Base-by-base conservation (phyloP, 148 eudicot genomes). In the Cornus suecica region DNA sequence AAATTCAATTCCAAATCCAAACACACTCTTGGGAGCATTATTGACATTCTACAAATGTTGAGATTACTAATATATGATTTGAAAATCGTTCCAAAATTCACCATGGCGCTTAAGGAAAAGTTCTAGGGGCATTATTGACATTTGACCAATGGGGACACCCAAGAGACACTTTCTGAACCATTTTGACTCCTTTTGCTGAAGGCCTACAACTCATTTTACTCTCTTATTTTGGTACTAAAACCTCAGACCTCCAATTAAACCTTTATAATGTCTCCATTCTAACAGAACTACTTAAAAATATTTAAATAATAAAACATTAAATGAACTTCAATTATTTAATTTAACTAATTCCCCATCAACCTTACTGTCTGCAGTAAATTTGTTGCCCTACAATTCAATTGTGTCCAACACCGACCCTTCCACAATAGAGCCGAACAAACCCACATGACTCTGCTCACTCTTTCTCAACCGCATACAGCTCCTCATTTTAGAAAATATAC, bases 361-460 rank as follows among this genome's bases (percentile, higher is more conserved):
- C 25, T 5, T 20, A 27, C 77, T 25, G 54, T 68, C 65, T 37
- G 61, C 70, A 71, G 69, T 74, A 85, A 79, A 63, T 81, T 42
- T 52, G 56, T 69, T 52, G 22, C 2, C 22, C 4, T 15, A 28
- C 66, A 28, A 26, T 22, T 20, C 76, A 56, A 51, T 70, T 41
- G 62, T 76, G 25, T 74, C 86, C 83, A 67, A 82, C 84, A 78
- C 86, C 89, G 88, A 77, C 85, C 86, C 88, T 82, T 82, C 85
- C 75, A 42, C 82, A 71, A 77, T 80, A 80, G 86, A 79, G 80
- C 76, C 80, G 79, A 88, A 88, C 91, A 84, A 78, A 31, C 76
- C 69, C 94, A 90, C 94, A 84, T 87, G 94, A 54, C 86, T 76
- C 86, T 79, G 85, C 76, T 74, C 75, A 84, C 76, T 74, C 75